A percentile compares a stretch with the other conserved stretches of the same genome.
phyloP scores from a whole-genome alignment of 2,329 filamentous ascomycete species.

The Venturiaceae sp. region DNA sequence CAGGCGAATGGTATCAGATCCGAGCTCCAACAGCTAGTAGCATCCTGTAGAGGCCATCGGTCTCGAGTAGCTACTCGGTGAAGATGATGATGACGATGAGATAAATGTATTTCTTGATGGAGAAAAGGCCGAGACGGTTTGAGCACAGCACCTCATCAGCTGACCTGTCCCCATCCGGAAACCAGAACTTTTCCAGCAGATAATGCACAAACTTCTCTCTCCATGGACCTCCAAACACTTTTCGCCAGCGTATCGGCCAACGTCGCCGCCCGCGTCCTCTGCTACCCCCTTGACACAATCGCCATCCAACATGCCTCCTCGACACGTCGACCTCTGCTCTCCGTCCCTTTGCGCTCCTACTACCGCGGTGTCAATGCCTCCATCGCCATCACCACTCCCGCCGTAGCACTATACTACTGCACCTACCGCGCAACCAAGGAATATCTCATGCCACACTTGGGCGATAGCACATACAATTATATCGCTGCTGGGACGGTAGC shows the following conservation, averaged over 20 bases:
- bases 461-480: slow-evolving; percentile 3
- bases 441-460: not conserved
- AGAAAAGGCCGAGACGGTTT: too few species aligned
- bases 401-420: slow-evolving; percentile 1
- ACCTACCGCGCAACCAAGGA: not conserved
- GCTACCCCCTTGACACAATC: slow-evolving; percentile 1
- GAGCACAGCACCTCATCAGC: not conserved
- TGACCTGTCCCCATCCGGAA: not conserved
- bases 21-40: not conserved
- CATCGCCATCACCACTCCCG: slow-evolving; percentile 2
- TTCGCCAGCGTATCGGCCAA: not conserved
- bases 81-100: not conserved
- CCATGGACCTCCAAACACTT: slow-evolving; percentile 2
- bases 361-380: slow-evolving; percentile 3
- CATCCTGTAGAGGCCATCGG: too few species aligned
- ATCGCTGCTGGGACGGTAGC: not conserved
- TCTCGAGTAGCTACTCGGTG: too few species aligned
- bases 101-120: too few species aligned
- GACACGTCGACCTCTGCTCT: not conserved
- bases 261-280: not conserved
- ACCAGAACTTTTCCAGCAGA: not conserved
- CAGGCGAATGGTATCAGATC: not conserved
- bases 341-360: not conserved
- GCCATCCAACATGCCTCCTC: slow-evolving; percentile 4
- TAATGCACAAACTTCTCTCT: not conserved